Base-by-base conservation (phyloP, 768 basidiomycete genomes). In the Mycena pura region DNA sequence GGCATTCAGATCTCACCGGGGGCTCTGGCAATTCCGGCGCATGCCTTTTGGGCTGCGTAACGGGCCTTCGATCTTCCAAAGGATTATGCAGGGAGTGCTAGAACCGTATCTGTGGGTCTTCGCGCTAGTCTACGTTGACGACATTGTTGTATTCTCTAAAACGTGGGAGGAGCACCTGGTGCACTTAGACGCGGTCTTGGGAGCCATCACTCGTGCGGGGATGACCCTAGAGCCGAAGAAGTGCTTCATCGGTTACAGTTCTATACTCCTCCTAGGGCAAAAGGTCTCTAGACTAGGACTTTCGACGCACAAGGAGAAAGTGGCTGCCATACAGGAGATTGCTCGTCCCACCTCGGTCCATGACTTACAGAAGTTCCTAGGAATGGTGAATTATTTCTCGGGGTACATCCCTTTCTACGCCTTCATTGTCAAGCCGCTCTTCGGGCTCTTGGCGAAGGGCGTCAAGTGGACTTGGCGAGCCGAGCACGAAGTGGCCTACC, bases 1-100 rank as follows among this genome's bases (percentile, higher is more conserved):
- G 1, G 73, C 73, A 2, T 76, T 76, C 57, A 46, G 71, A 1
- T 69, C 71, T 0, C 75, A 75, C 46, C 38, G 58, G 25, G 76
- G 75, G 0, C 63, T 75, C 2, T 70, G 60, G 40, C 75, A 76
- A 51, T 76, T 76, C 62, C 24, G 22, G 6, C 40, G 36, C 2
- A 48, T 48, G 46, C 46, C n/a, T n/a, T n/a, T n/a, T n/a, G n/a
- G n/a, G n/a, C n/a, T n/a, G n/a, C n/a, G n/a, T n/a, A n/a, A n/a
- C 46, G 46, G 46, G 10, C 46, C 46, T 1, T 48, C 46, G 9
- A 21, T 48, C 2, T 48, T 48, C 19, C 46, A 48, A n/a, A 11
- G 38, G 6, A n/a, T 39, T 6, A 39, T 39, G 38, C 38, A 39
- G 19, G 38, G 38, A 6, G 38, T 39, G 5, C 38, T 39, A 5